These are phyloP conservation scores for Grosmannia huntii DNA, from an alignment of 2,329 filamentous ascomycete species.

Conservation along the genomic window DNA sequence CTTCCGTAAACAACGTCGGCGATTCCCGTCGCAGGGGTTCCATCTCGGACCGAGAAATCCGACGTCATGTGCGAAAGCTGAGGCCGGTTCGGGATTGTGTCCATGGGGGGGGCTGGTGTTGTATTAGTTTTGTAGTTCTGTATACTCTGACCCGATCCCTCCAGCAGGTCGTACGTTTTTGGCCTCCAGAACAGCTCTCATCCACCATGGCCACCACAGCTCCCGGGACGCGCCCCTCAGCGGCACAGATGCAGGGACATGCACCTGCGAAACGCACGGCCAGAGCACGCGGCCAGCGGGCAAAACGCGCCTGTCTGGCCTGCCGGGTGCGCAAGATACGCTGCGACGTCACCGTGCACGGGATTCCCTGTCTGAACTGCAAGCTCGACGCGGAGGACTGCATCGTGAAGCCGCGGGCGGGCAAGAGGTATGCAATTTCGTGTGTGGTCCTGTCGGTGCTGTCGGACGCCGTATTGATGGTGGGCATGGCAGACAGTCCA, in stretches of 20 bases:
- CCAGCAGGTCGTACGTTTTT: background rate
- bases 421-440: background rate
- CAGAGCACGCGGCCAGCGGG: background rate
- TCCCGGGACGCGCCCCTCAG: background rate
- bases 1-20: background rate
- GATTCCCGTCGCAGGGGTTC: background rate
- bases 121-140: background rate
- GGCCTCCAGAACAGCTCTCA: background rate
- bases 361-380: conserved; percentile 8
- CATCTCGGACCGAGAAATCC: background rate
- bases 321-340: conserved; percentile 8
- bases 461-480: background rate
- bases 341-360: conserved; percentile 7
- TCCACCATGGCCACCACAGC: background rate
- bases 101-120: background rate
- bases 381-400: conserved; percentile 6
- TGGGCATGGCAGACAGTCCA: background rate
- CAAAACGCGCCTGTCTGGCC: conserved; percentile 3
- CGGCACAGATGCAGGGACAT: background rate
- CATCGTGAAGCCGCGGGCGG: conserved; percentile 4
- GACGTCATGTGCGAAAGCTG: background rate
- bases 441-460: background rate
- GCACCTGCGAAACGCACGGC: background rate
- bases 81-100: too few species aligned
- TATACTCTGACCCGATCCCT: background rate